Percentiles rank a stretch among this genome's conserved stretches.
Conservation (phyloP, 2,329 filamentous ascomycete genomes). For the Ophiocordyceps australis region DNA sequence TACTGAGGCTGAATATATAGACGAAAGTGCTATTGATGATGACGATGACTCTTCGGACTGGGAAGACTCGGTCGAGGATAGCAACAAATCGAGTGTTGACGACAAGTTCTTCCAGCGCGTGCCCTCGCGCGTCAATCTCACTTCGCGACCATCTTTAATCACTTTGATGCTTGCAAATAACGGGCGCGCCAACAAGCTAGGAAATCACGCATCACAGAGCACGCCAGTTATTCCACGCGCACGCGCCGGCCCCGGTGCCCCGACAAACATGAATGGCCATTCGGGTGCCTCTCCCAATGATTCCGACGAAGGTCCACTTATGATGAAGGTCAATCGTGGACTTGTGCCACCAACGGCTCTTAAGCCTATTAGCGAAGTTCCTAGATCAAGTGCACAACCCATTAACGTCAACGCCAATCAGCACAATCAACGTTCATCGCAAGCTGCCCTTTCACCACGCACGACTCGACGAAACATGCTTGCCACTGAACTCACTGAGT, state of each 20-base stretch:
- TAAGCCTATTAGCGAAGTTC: conserved; percentile 41
- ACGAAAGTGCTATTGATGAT: conserved; percentile 68
- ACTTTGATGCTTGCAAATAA: conserved; percentile 73
- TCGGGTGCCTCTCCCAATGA: conserved; percentile 34
- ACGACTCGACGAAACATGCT: conserved; percentile 94
- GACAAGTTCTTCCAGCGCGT: conserved; percentile 80
- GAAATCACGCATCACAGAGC: conserved; percentile 47
- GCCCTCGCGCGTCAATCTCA: conserved; percentile 70
- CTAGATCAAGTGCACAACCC: conserved; percentile 53
- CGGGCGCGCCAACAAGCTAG: conserved; percentile 51
- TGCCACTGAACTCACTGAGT: conserved; percentile 83
- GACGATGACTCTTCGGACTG: conserved; percentile 45
- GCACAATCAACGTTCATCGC: conserved; percentile 39
- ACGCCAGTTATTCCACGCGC: conserved; percentile 50
- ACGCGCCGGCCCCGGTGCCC: conserved; percentile 27
- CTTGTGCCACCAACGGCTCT: too few species aligned
- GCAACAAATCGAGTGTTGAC: conserved; percentile 65
- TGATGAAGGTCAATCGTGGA: conserved; percentile 40
- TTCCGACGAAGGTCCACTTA: conserved; percentile 42
- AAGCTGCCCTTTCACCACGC: conserved; percentile 69
- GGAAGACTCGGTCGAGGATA: conserved; percentile 59
- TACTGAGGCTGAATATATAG: conserved; percentile 44
- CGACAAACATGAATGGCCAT: too few species aligned
- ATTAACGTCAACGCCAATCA: conserved; percentile 59
- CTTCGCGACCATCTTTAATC: conserved; percentile 73